Percentiles rank a stretch among this genome's conserved stretches.
Conservation (phyloP, 345 rosid species). For the Nasturtium officinale region DNA sequence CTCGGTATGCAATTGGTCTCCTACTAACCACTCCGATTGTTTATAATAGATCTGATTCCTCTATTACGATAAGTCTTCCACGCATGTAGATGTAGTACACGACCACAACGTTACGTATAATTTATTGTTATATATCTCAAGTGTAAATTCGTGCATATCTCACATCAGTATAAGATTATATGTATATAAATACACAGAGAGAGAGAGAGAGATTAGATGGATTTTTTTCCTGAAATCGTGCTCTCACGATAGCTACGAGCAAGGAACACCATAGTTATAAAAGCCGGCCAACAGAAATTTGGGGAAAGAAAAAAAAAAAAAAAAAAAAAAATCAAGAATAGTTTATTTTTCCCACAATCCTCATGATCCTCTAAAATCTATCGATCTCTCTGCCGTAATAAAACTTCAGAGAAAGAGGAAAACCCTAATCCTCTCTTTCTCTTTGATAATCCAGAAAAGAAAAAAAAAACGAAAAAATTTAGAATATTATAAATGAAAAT, state of each 20-base stretch:
- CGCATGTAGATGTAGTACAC: slow-evolving; percentile 27
- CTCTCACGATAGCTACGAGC: slow-evolving; percentile 61
- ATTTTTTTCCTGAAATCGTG: slow-evolving; percentile 58
- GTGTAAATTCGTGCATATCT: slow-evolving; percentile 25
- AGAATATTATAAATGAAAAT: slow-evolving; percentile 27
- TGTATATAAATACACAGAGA: not conserved
- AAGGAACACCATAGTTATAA: slow-evolving; percentile 47
- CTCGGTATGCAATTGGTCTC: slow-evolving; percentile 22
- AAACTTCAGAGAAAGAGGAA: slow-evolving; percentile 35
- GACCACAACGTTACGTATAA: slow-evolving; percentile 5
- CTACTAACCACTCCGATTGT: slow-evolving; percentile 31
- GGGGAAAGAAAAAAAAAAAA: not conserved
- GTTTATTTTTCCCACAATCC: not conserved
- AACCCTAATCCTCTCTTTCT: slow-evolving; percentile 31
- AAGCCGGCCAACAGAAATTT: slow-evolving; percentile 39
- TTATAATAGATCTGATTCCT: slow-evolving; percentile 23
- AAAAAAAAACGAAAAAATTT: not conserved
- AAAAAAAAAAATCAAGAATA: slow-evolving; percentile 20
- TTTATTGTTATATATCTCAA: not conserved
- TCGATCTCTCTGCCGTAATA: slow-evolving; percentile 21
- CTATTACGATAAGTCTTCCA: slow-evolving; percentile 9
- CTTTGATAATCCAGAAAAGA: slow-evolving; percentile 1
- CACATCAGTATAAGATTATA: slow-evolving; percentile 24
- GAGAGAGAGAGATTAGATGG: slow-evolving; percentile 1
- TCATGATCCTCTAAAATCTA: slow-evolving; percentile 27